A percentile compares a stretch with the other conserved stretches of the same genome.
Evolutionary conservation across 1,284 basidiomycete genomes (phyloP).

Genomic region (Leccinum pachyderme): DNA sequence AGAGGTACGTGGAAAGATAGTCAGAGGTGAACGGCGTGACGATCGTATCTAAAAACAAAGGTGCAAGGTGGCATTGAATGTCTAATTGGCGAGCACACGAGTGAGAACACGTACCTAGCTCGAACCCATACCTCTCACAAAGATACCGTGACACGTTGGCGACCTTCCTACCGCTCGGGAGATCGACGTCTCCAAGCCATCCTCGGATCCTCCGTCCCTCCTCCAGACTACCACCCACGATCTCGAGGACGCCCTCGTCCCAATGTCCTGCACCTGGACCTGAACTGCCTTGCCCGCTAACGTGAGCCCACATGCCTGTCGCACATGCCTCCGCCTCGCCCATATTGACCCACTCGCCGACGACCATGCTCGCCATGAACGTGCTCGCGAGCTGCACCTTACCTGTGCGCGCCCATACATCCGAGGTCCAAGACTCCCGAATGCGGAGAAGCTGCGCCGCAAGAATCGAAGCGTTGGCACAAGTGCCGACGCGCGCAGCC

Average conservation of each 20-base stretch:
- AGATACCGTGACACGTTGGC: constrained; percentile 72
- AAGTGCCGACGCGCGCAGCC: constrained; percentile 69
- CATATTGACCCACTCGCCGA: constrained; percentile 69
- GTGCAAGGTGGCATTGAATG: not conserved
- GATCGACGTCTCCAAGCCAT: constrained; percentile 76
- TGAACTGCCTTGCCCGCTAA: constrained; percentile 24
- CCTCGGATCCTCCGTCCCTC: constrained; percentile 65
- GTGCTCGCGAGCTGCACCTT: constrained; percentile 68
- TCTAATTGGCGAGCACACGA: not conserved
- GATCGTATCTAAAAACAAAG: constrained; percentile 52
- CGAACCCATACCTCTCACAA: constrained; percentile 77
- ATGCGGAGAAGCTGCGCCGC: constrained; percentile 70
- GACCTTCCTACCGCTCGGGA: constrained; percentile 56
- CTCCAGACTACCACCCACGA: constrained; percentile 70
- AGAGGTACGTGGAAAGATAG: constrained; percentile 71
- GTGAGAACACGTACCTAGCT: constrained; percentile 48
- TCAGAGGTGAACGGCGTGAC: constrained; percentile 75
- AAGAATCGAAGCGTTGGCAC: constrained; percentile 62
- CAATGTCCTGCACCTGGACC: constrained; percentile 50
- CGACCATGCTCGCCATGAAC: constrained; percentile 68
- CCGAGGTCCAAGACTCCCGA: constrained; percentile 66
- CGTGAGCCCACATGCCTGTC: constrained; percentile 72
- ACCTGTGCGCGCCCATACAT: constrained; percentile 71
- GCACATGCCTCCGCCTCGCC: constrained; percentile 74
- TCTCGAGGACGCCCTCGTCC: constrained; percentile 75